Percentiles rank a stretch among this genome's conserved stretches.
These are phyloP conservation scores for Zea luxurians DNA, from an alignment of 176 grass and related monocot genomes.

Conservation along the genomic window DNA sequence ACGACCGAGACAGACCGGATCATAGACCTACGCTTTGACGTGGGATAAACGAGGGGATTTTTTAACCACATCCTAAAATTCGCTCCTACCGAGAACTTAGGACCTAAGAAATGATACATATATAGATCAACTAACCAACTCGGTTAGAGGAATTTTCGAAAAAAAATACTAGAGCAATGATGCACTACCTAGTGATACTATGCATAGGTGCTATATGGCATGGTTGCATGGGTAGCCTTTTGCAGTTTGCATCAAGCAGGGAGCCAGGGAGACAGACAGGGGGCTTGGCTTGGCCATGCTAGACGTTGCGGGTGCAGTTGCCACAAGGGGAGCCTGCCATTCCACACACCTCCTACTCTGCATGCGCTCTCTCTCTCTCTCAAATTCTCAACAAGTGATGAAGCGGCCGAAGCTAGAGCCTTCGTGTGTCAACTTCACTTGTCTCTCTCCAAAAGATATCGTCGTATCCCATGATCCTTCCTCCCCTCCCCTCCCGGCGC, in stretches of 20 bases:
- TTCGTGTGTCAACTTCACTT: constrained; percentile 78
- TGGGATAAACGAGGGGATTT: no score
- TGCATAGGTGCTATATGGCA: neutral
- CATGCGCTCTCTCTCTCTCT: constrained; percentile 21
- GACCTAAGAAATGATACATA: no score
- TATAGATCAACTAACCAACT: no score
- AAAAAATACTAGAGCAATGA: no score
- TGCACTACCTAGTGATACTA: no score
- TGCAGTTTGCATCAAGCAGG: neutral
- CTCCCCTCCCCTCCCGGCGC: constrained; percentile 55
- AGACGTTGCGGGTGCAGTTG: constrained; percentile 22
- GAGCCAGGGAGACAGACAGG: neutral
- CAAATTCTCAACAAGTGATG: no score
- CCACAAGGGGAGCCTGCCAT: constrained; percentile 33
- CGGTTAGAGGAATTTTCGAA: no score
- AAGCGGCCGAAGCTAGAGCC: neutral
- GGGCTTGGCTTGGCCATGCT: constrained; percentile 6
- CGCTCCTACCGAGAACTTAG: no score
- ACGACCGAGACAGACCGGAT: no score
- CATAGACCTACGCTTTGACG: no score
- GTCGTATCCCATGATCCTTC: constrained; percentile 60
- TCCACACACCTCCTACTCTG: constrained; percentile 10
- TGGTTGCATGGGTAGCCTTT: constrained; percentile 5
- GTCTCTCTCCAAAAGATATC: constrained; percentile 97
- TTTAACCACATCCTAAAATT: no score